Evolutionary conservation across 2,329 filamentous ascomycete species (phyloP).

Genomic region (Ceratocystis ficicola): DNA sequence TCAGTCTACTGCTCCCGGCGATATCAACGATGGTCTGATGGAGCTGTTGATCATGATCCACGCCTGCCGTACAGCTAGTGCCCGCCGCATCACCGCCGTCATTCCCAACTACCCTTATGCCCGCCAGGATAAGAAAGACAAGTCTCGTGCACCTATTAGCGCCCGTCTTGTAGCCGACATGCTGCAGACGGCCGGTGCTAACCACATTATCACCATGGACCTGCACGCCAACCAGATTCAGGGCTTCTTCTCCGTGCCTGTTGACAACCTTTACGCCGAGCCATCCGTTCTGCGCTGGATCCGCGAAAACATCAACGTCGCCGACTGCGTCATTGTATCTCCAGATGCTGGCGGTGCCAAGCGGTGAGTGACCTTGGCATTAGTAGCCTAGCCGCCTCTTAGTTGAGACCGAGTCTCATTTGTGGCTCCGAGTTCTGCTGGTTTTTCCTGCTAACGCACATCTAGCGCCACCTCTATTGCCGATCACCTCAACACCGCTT

Average conservation of each 20-base stretch:
- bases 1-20: slow-evolving; percentile 85
- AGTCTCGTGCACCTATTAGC: slow-evolving; percentile 86
- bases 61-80: slow-evolving; percentile 57
- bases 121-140: slow-evolving; percentile 93
- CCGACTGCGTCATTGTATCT: slow-evolving; percentile 85
- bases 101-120: slow-evolving; percentile 96
- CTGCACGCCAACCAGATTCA: slow-evolving; percentile 88
- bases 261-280: slow-evolving; percentile 79
- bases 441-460: neutral
- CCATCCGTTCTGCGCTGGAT: slow-evolving; percentile 89
- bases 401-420: no score
- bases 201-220: slow-evolving; percentile 79
- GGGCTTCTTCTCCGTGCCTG: slow-evolving; percentile 80
- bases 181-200: slow-evolving; percentile 72
- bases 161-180: slow-evolving; percentile 96
- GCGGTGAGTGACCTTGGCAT: slow-evolving; percentile 32
- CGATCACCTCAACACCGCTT: slow-evolving; percentile 77
- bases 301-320: slow-evolving; percentile 65
- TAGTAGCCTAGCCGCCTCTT: no score
- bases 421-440: no score
- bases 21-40: slow-evolving; percentile 98
- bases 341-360: slow-evolving; percentile 93
- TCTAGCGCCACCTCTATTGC: slow-evolving; percentile 69
- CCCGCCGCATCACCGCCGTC: slow-evolving; percentile 85
- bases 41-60: slow-evolving; percentile 98